A percentile compares a stretch with the other conserved stretches of the same genome.
phyloP scores from a whole-genome alignment of 2,329 filamentous ascomycete species.

The Colletotrichum sp. region DNA sequence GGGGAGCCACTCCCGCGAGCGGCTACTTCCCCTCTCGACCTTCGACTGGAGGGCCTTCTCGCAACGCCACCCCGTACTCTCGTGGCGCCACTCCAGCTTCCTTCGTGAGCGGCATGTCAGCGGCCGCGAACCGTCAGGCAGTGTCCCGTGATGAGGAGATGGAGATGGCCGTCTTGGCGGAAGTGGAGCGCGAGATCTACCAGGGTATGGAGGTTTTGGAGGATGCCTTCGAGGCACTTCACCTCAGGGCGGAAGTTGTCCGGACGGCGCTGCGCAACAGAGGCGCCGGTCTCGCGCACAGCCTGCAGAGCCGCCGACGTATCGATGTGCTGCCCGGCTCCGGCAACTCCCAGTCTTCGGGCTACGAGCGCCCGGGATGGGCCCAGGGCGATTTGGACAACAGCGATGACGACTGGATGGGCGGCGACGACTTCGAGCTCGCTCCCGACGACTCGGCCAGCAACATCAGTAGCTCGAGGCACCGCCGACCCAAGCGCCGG shows the following conservation, averaged over 20 bases:
- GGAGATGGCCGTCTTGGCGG: slow-evolving; percentile 86
- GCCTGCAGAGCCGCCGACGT: slow-evolving; percentile 62
- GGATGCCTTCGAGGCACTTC: slow-evolving; percentile 92
- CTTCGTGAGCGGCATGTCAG: slow-evolving; percentile 63
- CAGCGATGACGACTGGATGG: slow-evolving; percentile 62
- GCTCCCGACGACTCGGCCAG: slow-evolving; percentile 82
- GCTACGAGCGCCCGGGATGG: slow-evolving; percentile 54
- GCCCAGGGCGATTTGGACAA: slow-evolving; percentile 51
- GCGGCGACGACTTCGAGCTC: slow-evolving; percentile 64
- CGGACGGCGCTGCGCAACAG: slow-evolving; percentile 81
- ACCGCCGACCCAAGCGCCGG: slow-evolving; percentile 70
- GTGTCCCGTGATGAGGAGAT: slow-evolving; percentile 94
- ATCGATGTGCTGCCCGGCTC: slow-evolving; percentile 61
- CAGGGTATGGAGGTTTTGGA: slow-evolving; percentile 93
- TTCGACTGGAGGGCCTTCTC: slow-evolving; percentile 44
- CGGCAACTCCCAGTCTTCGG: slow-evolving; percentile 49
- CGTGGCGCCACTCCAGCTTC: slow-evolving; percentile 63
- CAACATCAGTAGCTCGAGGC: slow-evolving; percentile 76
- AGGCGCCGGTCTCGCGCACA: slow-evolving; percentile 75
- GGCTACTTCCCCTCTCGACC: slow-evolving; percentile 45
- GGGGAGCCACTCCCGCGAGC: slow-evolving; percentile 57
- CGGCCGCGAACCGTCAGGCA: slow-evolving; percentile 53
- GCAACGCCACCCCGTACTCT: slow-evolving; percentile 57
- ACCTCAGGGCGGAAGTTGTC: slow-evolving; percentile 82
- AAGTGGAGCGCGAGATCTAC: slow-evolving; percentile 93